A percentile compares a stretch with the other conserved stretches of the same genome.
These are phyloP conservation scores for Yarrowia sp. DNA, from an alignment of 805 yeast genomes.

Conservation along the genomic window DNA sequence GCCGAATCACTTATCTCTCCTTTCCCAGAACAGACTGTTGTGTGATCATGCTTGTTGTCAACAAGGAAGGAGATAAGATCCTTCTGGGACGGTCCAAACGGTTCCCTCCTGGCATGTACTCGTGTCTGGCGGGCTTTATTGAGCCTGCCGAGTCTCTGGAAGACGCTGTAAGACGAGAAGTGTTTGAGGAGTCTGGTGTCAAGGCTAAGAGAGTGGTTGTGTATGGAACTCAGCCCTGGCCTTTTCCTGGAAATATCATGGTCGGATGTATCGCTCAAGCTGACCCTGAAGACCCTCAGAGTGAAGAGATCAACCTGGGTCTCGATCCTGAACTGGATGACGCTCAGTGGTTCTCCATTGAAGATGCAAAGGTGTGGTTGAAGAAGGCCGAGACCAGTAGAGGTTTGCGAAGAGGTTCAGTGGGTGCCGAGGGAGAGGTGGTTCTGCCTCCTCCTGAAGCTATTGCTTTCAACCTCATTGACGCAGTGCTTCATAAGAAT, in stretches of 20 bases:
- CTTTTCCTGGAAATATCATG: slow-evolving; percentile 91
- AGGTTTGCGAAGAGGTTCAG: slow-evolving; percentile 8
- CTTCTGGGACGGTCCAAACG: slow-evolving; percentile 71
- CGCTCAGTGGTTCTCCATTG: slow-evolving; percentile 77
- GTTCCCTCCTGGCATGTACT: slow-evolving; percentile 60
- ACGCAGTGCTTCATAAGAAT: slow-evolving; percentile 32
- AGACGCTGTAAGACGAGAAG: slow-evolving; percentile 81
- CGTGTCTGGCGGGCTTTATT: slow-evolving; percentile 92
- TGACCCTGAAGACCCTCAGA: slow-evolving; percentile 51
- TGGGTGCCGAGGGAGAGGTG: slow-evolving; percentile 22
- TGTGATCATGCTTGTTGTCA: slow-evolving; percentile 74
- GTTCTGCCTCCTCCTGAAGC: slow-evolving; percentile 39
- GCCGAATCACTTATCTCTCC: slow-evolving; percentile 66
- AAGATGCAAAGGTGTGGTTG: slow-evolving; percentile 27
- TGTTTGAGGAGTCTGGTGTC: slow-evolving; percentile 95
- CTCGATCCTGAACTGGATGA: slow-evolving; percentile 85
- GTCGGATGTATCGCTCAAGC: slow-evolving; percentile 87
- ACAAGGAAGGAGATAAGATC: slow-evolving; percentile 56
- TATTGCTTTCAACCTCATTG: slow-evolving; percentile 40
- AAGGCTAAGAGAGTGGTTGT: slow-evolving; percentile 56
- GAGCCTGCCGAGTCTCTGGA: slow-evolving; percentile 94
- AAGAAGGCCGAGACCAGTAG: slow-evolving; percentile 5
- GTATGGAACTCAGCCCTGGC: slow-evolving; percentile 91
- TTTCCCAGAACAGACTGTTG: slow-evolving; percentile 94
- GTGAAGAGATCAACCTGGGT: slow-evolving; percentile 54